Evolutionary conservation across 495 filamentous ascomycete genomes (phyloP).

Genomic region (Tuber umbilicatum): DNA sequence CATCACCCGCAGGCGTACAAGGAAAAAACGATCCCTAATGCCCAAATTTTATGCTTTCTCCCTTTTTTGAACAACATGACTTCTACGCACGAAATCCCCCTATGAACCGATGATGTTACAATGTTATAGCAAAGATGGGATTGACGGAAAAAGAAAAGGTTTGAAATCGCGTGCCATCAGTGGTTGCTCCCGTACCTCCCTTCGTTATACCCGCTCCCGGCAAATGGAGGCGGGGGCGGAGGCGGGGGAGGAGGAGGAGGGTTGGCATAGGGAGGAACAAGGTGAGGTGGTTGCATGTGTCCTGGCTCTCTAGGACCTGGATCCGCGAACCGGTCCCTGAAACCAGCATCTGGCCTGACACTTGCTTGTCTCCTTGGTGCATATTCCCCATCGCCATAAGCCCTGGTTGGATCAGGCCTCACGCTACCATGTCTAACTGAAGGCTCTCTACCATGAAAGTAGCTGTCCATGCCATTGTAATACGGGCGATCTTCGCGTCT

Average conservation of each 20-base stretch:
- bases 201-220: conserved; percentile 24
- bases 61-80: neutral
- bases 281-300: conserved; percentile 25
- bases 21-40: neutral
- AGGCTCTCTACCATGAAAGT: neutral
- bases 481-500: conserved; percentile 11
- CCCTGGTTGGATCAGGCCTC: conserved; percentile 31
- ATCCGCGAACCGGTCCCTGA: conserved; percentile 31
- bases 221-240: neutral
- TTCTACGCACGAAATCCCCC: neutral
- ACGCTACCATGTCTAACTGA: conserved; percentile 45
- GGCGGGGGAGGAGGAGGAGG: neutral
- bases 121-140: neutral
- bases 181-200: conserved; percentile 28
- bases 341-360: conserved; percentile 20
- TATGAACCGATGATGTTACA: neutral
- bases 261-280: conserved; percentile 10
- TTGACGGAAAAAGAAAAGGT: conserved; percentile 9
- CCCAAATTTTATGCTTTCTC: neutral
- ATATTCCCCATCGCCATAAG: conserved; percentile 31
- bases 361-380: conserved; percentile 13
- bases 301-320: conserved; percentile 27
- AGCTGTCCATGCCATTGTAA: neutral
- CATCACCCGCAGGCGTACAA: neutral
- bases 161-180: conserved; percentile 10